Evolutionary conservation across 345 rosid genomes (phyloP).

Genomic region (Viola odorata): DNA sequence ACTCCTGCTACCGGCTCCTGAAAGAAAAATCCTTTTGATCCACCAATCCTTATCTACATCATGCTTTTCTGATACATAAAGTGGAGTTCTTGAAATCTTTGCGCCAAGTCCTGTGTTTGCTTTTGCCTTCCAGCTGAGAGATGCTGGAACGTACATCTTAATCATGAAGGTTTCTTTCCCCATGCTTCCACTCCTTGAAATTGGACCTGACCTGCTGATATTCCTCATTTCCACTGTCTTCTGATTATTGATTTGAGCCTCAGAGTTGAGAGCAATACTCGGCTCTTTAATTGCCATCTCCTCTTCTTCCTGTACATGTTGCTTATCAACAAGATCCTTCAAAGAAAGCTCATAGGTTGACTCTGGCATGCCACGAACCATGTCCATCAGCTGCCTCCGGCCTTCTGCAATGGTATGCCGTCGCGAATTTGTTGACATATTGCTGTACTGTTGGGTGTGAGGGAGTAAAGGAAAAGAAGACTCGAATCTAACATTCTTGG

Average conservation of each 20-base stretch:
- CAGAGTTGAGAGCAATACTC: slow-evolving; percentile 7
- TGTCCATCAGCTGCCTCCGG: slow-evolving; percentile 57
- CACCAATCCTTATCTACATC: slow-evolving; percentile 7
- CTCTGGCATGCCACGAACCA: slow-evolving; percentile 42
- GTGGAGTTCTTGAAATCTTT: slow-evolving; percentile 25
- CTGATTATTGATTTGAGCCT: slow-evolving; percentile 11
- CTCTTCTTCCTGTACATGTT: neutral
- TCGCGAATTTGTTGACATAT: slow-evolving; percentile 18
- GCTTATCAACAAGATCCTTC: slow-evolving; percentile 46
- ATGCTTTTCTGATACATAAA: slow-evolving; percentile 14
- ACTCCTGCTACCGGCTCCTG: neutral
- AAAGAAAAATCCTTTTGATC: slow-evolving; percentile 16
- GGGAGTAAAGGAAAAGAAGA: slow-evolving; percentile 33
- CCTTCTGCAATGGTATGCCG: slow-evolving; percentile 34
- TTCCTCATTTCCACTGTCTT: slow-evolving; percentile 12
- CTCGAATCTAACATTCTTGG: slow-evolving; percentile 13
- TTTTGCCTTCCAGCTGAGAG: slow-evolving; percentile 24
- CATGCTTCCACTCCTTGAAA: slow-evolving; percentile 36
- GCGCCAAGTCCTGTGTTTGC: slow-evolving; percentile 14
- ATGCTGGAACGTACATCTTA: slow-evolving; percentile 41
- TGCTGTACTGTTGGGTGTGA: slow-evolving; percentile 15
- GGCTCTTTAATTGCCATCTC: neutral
- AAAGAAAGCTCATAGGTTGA: slow-evolving; percentile 47
- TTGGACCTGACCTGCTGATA: slow-evolving; percentile 4
- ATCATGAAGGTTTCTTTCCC: slow-evolving; percentile 40